Conservation (phyloP, 2,329 filamentous ascomycete genomes). For the Cadophora malorum region DNA sequence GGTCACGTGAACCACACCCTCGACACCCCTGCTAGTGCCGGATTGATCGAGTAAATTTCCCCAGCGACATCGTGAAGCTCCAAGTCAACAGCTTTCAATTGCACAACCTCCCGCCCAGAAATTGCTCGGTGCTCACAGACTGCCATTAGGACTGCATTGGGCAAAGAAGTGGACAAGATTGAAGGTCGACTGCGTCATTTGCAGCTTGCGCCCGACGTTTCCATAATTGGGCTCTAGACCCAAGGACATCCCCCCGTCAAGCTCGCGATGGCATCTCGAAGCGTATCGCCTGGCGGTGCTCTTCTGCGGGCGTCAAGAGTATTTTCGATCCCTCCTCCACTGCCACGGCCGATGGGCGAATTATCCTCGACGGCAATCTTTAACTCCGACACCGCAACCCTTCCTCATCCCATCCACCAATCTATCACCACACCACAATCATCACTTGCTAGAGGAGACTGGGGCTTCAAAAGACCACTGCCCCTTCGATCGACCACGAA, state of each 20-base stretch:
- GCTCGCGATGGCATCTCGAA: slow-evolving; percentile 43
- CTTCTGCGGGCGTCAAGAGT: slow-evolving; percentile 87
- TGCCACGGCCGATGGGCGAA: slow-evolving; percentile 65
- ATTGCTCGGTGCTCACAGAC: neutral
- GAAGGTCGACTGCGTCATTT: neutral
- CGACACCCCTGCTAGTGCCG: neutral
- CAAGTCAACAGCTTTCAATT: neutral
- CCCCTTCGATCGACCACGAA: slow-evolving; percentile 77
- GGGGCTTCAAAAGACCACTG: slow-evolving; percentile 88
- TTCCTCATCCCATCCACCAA: slow-evolving; percentile 80
- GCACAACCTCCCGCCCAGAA: neutral
- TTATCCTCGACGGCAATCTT: slow-evolving; percentile 55
- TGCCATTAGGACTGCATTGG: neutral
- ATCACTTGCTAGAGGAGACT: slow-evolving; percentile 81
- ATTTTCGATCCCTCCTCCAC: slow-evolving; percentile 82
- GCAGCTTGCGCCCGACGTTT: neutral
- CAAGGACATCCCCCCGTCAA: neutral
- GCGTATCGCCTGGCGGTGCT: slow-evolving; percentile 65
- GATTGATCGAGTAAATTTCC: neutral
- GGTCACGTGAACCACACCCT: no score
- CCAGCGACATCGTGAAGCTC: neutral
- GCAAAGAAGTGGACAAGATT: neutral
- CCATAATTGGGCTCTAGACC: neutral
- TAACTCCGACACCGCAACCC: slow-evolving; percentile 73
- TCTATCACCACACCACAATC: slow-evolving; percentile 78